These are phyloP conservation scores for Hypericum perforatum DNA, from an alignment of 345 rosid genomes.

Conservation along the genomic window DNA sequence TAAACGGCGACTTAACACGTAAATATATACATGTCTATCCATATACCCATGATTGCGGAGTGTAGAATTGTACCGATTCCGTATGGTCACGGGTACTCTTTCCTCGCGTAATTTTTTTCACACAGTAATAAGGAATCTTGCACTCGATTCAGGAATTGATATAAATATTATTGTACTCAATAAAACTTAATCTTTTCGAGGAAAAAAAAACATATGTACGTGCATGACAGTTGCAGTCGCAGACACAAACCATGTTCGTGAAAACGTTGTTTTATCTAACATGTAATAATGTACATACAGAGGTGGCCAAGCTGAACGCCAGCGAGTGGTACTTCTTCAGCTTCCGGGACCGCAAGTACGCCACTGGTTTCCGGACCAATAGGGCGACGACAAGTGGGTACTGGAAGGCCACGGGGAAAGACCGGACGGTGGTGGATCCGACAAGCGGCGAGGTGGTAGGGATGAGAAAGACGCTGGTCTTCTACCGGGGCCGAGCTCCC, in stretches of 20 bases:
- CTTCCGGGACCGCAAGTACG: conserved; percentile 82
- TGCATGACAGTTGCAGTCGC: conserved; percentile 2
- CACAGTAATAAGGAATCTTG: too few species aligned
- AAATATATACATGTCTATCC: too few species aligned
- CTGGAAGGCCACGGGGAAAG: conserved; percentile 99
- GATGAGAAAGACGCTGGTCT: conserved; percentile 95
- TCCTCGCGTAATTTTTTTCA: too few species aligned
- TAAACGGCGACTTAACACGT: too few species aligned
- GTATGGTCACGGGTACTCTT: too few species aligned
- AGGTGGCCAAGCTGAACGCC: conserved; percentile 89
- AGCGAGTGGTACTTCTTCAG: conserved; percentile 98
- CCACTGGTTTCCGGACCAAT: conserved; percentile 85
- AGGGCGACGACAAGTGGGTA: conserved; percentile 79
- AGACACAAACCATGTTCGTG: conserved; percentile 14
- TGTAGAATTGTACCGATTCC: too few species aligned
- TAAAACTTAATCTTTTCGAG: too few species aligned
- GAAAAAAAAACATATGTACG: neutral
- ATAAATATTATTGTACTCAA: too few species aligned
- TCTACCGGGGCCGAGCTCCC: conserved; percentile 84
- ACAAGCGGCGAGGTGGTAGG: conserved; percentile 54
- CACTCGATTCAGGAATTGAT: too few species aligned
- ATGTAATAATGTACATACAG: conserved; percentile 17
- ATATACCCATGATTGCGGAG: too few species aligned
- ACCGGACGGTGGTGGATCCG: conserved; percentile 73
- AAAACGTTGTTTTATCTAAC: conserved; percentile 14